Base-by-base conservation (phyloP, 2,329 filamentous ascomycete genomes). In the Dothiorella sarmentorum region DNA sequence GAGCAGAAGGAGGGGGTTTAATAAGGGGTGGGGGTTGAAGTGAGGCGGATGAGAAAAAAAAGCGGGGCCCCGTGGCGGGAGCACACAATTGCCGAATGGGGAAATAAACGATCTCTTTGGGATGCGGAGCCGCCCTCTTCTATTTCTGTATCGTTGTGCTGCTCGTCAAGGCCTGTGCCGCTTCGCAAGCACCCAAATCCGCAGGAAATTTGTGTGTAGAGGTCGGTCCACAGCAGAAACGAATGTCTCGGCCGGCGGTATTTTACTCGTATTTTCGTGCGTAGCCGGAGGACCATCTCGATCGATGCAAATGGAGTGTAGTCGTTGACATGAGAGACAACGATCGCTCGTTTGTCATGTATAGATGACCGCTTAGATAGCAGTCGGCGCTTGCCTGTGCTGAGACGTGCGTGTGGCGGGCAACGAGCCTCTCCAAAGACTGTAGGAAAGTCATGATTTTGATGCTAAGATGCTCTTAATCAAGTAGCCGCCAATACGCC, bases 201-300 rank as follows among this genome's bases (percentile, higher is more conserved):
- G 7, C n/a, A n/a, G n/a, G n/a, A n/a, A n/a, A n/a, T n/a, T n/a
- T n/a, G n/a, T n/a, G n/a, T n/a, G 29, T 31, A 13, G 29, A 13
- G 29, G 10, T 11, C 10, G 29, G 29, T 31, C 9, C 10, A 20
- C 27, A 17, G 29, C n/a, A 20, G 26, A 51, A 37, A 35, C 17
- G 15, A 51, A 51, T 51, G 47, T 52, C 47, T 52, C 47, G 26
- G 47, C 3, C 20, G 7, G 22, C 7, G 22, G 47, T n/a, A 37
- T 10, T 35, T 24, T 18, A 37, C 31, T 37, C 31, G 20, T 38
- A 27, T 52, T 24, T 33, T 17, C 11, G 11, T 49, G 31, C 47
- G 20, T 18, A 51, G 47, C 47, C 47, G 47, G 47, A 26, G 47
- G 47, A 52, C 37, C 47, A 51, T 35, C 37, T 18, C 26, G 33